Percentiles rank a stretch among this genome's conserved stretches.
Evolutionary conservation across 208 protist species (phyloP).

Genomic region (Trypanosoma vivax): DNA sequence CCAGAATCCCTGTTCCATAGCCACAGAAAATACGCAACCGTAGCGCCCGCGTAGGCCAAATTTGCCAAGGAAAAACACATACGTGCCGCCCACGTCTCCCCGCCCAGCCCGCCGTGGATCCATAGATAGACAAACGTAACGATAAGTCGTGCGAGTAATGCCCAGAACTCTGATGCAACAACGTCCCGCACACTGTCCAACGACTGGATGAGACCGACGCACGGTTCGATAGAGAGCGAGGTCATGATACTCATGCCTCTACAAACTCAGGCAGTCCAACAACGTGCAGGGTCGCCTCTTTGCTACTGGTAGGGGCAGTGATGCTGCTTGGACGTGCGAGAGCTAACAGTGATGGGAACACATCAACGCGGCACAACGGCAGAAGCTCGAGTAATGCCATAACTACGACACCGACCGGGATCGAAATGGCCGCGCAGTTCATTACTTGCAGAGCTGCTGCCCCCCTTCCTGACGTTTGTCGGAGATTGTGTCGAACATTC

Average conservation of each 20-base stretch:
- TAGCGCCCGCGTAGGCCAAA: constrained; percentile 39
- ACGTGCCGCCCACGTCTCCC: constrained; percentile 30
- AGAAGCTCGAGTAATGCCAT: constrained; percentile 25
- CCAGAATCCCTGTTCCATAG: constrained; percentile 21
- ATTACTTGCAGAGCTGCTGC: constrained; percentile 20
- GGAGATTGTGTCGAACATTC: constrained; percentile 31
- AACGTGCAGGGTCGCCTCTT: neutral
- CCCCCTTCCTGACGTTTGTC: constrained; percentile 4
- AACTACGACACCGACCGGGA: constrained; percentile 33
- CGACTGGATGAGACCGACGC: constrained; percentile 52
- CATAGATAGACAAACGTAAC: constrained; percentile 32
- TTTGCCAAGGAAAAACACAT: constrained; percentile 53
- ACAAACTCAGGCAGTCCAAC: constrained; percentile 42
- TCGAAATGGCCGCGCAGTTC: constrained; percentile 30
- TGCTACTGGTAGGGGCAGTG: neutral
- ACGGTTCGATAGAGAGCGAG: constrained; percentile 48
- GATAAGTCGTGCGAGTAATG: constrained; percentile 41
- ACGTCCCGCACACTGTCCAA: constrained; percentile 57
- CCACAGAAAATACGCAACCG: constrained; percentile 40
- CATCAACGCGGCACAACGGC: constrained; percentile 3
- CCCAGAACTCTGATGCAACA: constrained; percentile 59
- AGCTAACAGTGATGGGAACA: constrained; percentile 21
- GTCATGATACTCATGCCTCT: constrained; percentile 37
- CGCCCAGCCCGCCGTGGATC: constrained; percentile 6
- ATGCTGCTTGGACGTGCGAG: neutral